Conservation (phyloP, 805 yeast genomes). For the Saturnispora dispora region DNA sequence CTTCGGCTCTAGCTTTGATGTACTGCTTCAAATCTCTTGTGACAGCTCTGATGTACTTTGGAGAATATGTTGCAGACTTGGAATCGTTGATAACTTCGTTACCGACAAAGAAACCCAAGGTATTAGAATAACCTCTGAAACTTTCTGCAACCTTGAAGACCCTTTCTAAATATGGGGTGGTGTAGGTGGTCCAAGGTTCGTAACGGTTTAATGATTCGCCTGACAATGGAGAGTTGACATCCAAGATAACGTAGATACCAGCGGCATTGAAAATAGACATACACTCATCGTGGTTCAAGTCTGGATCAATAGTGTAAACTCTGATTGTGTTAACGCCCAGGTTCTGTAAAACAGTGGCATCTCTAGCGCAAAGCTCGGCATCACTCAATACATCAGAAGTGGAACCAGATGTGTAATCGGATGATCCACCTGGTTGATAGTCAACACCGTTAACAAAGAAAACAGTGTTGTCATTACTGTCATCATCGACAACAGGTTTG, state of each 20-base stretch:
- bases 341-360: conserved; percentile 67
- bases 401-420: conserved; percentile 35
- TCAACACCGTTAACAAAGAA: conserved; percentile 83
- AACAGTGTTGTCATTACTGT: conserved; percentile 39
- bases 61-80: conserved; percentile 50
- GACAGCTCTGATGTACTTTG: conserved; percentile 78
- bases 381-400: conserved; percentile 62
- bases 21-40: conserved; percentile 88
- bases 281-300: conserved; percentile 81
- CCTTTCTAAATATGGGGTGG: conserved; percentile 57
- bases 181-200: conserved; percentile 64
- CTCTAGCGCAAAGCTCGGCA: conserved; percentile 64
- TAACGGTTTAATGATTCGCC: conserved; percentile 65
- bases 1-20: conserved; percentile 33
- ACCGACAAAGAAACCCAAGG: conserved; percentile 83
- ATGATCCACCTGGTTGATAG: conserved; percentile 91
- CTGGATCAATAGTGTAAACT: conserved; percentile 76
- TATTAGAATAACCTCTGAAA: conserved; percentile 75
- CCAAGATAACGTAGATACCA: conserved; percentile 81
- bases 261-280: conserved; percentile 84
- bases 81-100: conserved; percentile 86
- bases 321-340: conserved; percentile 76
- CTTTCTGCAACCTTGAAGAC: conserved; percentile 81
- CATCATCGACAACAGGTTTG: conserved; percentile 33
- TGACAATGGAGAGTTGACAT: conserved; percentile 67